phyloP scores from a whole-genome alignment of 305 asterid genomes.

The Solanum chacoense region DNA sequence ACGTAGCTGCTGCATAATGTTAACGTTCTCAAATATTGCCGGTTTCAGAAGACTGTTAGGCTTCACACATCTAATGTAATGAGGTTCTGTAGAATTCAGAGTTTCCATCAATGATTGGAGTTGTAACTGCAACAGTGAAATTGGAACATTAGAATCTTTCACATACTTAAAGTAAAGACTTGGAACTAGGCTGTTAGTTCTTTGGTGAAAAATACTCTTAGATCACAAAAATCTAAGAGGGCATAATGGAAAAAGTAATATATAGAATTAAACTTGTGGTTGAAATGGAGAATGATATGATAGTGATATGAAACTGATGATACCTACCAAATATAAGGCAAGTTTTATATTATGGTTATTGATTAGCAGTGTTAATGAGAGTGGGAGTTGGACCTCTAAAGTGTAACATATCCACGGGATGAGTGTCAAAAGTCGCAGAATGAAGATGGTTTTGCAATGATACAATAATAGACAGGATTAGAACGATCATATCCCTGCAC shows the following conservation, averaged over 20 bases:
- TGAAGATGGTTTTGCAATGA: background rate
- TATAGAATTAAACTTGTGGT: background rate
- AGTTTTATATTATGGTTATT: background rate
- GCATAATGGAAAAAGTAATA: background rate
- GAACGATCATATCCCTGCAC: background rate
- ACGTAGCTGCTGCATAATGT: constrained; percentile 87
- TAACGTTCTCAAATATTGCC: constrained; percentile 73
- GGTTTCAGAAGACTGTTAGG: constrained; percentile 90
- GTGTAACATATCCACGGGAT: background rate
- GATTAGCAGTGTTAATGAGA: background rate
- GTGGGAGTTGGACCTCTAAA: background rate
- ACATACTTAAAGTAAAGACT: background rate
- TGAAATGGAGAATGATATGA: background rate
- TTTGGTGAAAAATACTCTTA: background rate
- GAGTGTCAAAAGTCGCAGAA: background rate
- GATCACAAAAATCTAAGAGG: background rate
- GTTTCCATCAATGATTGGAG: constrained; percentile 93
- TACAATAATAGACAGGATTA: background rate
- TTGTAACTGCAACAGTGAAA: constrained; percentile 52
- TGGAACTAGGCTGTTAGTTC: background rate
- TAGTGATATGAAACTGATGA: background rate
- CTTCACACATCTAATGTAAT: constrained; percentile 91
- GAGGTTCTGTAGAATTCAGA: constrained; percentile 86
- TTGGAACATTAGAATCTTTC: constrained; percentile 19
- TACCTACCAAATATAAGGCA: background rate